Conservation (phyloP, 805 yeast species). For the Candida dendrica region DNA sequence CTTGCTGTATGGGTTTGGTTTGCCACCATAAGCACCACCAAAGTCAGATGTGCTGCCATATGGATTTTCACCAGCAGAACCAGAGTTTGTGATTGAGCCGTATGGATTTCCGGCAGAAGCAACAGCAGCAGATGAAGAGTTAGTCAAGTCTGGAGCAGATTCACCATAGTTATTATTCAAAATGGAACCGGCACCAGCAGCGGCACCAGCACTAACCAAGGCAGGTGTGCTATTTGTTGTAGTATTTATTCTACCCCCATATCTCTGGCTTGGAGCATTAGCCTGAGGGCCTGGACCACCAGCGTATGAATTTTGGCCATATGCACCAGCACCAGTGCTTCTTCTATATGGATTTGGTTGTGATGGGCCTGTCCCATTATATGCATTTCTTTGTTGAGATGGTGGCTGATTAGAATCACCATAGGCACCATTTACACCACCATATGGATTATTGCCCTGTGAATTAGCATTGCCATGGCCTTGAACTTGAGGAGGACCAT, state of each 20-base stretch:
- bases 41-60: constrained; percentile 1
- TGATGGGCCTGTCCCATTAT: neutral
- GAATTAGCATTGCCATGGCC: neutral
- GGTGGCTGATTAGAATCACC: constrained; percentile 1
- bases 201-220: neutral
- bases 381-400: neutral
- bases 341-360: constrained; percentile 4
- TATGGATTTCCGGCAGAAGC: neutral
- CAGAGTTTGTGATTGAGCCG: neutral
- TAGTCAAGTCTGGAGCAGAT: neutral
- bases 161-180: neutral
- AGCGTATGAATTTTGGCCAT: too few species aligned
- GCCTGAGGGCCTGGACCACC: too few species aligned
- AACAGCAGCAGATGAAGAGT: too few species aligned
- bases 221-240: neutral
- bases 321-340: too few species aligned
- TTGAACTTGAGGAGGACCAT: neutral
- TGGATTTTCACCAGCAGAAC: constrained; percentile 1
- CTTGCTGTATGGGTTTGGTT: neutral
- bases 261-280: neutral
- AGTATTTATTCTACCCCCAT: neutral
- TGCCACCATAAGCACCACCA: too few species aligned
- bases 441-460: constrained; percentile 5
- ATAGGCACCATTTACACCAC: neutral
- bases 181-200: neutral